A percentile compares a stretch with the other conserved stretches of the same genome.
These are phyloP conservation scores for Saussurea involucrata DNA, from an alignment of 129 eudicot species.

Conservation along the genomic window DNA sequence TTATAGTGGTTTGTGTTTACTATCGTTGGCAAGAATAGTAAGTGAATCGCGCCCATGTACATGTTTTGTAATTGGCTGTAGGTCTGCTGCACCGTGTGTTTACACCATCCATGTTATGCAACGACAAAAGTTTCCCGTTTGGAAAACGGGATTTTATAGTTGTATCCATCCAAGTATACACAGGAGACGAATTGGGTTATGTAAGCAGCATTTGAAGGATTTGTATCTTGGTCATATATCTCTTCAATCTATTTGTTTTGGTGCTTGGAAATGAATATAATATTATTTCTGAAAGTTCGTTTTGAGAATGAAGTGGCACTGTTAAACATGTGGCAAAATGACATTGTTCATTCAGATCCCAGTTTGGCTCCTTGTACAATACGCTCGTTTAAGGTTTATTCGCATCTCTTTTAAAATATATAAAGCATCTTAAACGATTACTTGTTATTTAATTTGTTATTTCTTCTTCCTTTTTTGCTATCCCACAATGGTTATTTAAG, in stretches of 20 bases:
- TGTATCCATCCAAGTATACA: constrained; percentile 78
- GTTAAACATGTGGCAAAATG: too few relatives aligned
- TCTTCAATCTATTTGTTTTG: constrained; percentile 78
- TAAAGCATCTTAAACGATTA: too few relatives aligned
- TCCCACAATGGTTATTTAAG: too few relatives aligned
- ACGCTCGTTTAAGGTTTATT: too few relatives aligned
- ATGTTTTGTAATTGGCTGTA: constrained; percentile 83
- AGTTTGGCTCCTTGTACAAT: too few relatives aligned
- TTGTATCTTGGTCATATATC: constrained; percentile 71
- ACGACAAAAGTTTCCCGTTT: constrained; percentile 75
- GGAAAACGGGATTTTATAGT: constrained; percentile 78
- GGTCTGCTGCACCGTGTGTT: constrained; percentile 61
- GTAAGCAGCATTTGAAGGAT: constrained; percentile 76
- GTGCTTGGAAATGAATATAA: constrained; percentile 60
- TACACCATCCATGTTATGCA: constrained; percentile 83
- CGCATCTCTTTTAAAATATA: too few relatives aligned
- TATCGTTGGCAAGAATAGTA: constrained; percentile 69
- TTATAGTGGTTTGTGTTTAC: constrained; percentile 62
- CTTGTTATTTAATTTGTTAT: too few relatives aligned
- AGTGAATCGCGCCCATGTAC: constrained; percentile 63
- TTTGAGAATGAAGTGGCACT: too few relatives aligned
- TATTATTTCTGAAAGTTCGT: not conserved
- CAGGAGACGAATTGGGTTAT: constrained; percentile 72
- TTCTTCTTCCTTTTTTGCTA: too few relatives aligned
- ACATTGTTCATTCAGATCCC: too few relatives aligned